Evolutionary conservation across 345 rosid species (phyloP).

Genomic region (Balakata baccata): DNA sequence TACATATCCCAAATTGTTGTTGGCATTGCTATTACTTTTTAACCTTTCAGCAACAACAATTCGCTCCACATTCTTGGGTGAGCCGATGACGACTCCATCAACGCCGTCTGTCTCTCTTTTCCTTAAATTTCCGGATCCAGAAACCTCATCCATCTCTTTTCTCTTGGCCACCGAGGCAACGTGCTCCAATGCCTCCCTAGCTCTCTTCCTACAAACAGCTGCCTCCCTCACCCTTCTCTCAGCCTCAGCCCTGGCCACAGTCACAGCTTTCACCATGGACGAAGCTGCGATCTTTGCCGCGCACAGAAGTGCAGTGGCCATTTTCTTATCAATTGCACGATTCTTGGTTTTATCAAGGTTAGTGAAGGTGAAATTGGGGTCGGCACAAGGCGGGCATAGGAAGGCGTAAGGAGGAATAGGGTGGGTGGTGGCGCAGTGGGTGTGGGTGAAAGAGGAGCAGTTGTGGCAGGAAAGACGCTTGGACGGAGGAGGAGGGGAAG

Average conservation of each 20-base stretch:
- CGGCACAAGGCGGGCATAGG: constrained; percentile 41
- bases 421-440: constrained; percentile 48
- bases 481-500: constrained; percentile 44
- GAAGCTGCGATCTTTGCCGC: constrained; percentile 55
- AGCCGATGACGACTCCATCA: neutral
- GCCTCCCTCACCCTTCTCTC: constrained; percentile 61
- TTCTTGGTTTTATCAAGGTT: neutral
- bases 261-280: constrained; percentile 55
- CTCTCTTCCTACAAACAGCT: constrained; percentile 57
- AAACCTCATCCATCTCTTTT: constrained; percentile 7
- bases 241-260: constrained; percentile 37
- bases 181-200: constrained; percentile 62
- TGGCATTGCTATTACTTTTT: neutral
- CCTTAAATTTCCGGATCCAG: neutral
- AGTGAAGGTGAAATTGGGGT: constrained; percentile 48
- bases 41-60: neutral
- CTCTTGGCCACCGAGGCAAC: constrained; percentile 28
- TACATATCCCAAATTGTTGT: neutral
- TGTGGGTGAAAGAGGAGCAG: constrained; percentile 59
- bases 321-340: constrained; percentile 32
- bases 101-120: neutral
- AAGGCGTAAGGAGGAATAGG: constrained; percentile 24
- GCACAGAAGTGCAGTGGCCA: constrained; percentile 46
- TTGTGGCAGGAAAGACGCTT: constrained; percentile 53
- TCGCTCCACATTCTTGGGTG: neutral